A percentile compares a stretch with the other conserved stretches of the same genome.
phyloP scores from a whole-genome alignment of 2,329 filamentous ascomycete species.

The Lizonia empirigonia region DNA sequence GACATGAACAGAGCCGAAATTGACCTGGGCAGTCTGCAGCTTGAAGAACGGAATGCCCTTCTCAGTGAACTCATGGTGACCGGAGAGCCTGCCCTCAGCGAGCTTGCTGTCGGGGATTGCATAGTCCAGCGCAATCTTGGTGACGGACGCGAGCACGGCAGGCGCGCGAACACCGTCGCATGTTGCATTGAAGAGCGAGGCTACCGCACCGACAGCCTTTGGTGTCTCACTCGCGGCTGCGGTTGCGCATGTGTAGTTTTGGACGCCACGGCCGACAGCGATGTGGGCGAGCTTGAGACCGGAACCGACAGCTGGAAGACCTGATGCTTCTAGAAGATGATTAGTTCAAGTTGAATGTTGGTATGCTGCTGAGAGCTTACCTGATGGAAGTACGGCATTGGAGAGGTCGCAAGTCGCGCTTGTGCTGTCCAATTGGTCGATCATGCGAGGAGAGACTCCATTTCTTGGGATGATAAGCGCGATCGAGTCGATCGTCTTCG shows the following conservation, averaged over 20 bases:
- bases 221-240: conserved; percentile 65
- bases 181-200: conserved; percentile 84
- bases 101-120: conserved; percentile 54
- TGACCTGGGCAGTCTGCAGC: conserved; percentile 62
- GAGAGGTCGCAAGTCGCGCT: conserved; percentile 39
- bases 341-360: conserved; percentile 15
- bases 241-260: conserved; percentile 87
- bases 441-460: conserved; percentile 19
- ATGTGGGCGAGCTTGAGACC: conserved; percentile 75
- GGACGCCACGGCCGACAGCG: conserved; percentile 82
- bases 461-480: conserved; percentile 24
- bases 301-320: conserved; percentile 64
- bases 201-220: conserved; percentile 72
- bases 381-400: conserved; percentile 35
- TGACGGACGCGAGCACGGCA: conserved; percentile 67
- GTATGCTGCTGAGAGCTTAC: conserved; percentile 27
- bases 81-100: conserved; percentile 67
- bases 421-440: conserved; percentile 29
- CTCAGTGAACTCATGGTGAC: conserved; percentile 81
- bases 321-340: conserved; percentile 55
- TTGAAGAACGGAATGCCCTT: conserved; percentile 78
- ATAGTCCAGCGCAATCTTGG: conserved; percentile 71
- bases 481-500: conserved; percentile 30
- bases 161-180: conserved; percentile 76
- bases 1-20: conserved; percentile 66